Conservation (phyloP, 2,329 filamentous ascomycete species). For the Thielaviopsis punctulata region DNA sequence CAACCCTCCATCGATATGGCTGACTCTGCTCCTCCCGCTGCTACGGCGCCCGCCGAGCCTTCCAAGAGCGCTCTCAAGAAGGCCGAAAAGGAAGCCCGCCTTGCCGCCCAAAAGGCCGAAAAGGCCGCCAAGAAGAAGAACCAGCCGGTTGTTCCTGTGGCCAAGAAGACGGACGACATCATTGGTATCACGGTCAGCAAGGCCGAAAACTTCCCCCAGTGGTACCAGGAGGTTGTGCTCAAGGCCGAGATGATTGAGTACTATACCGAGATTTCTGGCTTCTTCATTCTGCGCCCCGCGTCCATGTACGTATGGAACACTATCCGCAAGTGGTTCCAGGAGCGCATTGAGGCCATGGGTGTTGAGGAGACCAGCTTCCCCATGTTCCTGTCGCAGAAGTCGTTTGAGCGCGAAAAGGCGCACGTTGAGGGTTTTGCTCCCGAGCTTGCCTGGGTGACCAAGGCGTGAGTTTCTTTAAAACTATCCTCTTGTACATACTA, state of each 20-base stretch:
- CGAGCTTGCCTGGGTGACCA: constrained; percentile 76
- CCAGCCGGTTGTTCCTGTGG: constrained; percentile 34
- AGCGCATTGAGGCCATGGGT: constrained; percentile 72
- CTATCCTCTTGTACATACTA: neutral
- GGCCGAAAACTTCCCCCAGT: constrained; percentile 72
- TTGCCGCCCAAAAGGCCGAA: constrained; percentile 42
- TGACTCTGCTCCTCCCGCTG: constrained; percentile 13
- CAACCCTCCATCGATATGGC: constrained; percentile 14
- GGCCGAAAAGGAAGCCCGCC: constrained; percentile 45
- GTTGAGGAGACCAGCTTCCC: constrained; percentile 96
- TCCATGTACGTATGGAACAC: constrained; percentile 51
- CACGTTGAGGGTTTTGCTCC: constrained; percentile 98
- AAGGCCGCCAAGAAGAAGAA: constrained; percentile 41
- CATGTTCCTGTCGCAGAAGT: constrained; percentile 85
- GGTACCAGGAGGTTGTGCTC: constrained; percentile 95
- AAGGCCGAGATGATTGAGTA: constrained; percentile 98
- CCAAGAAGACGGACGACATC: constrained; percentile 47
- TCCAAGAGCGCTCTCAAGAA: constrained; percentile 51
- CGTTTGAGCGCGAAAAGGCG: constrained; percentile 75
- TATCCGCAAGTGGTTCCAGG: constrained; percentile 50
- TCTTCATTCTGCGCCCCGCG: constrained; percentile 73
- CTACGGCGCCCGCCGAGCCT: constrained; percentile 19
- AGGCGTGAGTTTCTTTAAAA: constrained; percentile 40
- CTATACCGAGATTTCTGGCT: constrained; percentile 85
- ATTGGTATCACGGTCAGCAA: constrained; percentile 83